Evolutionary conservation across 805 yeast genomes (phyloP).

Genomic region (Blastobotrys chiropterorum): DNA sequence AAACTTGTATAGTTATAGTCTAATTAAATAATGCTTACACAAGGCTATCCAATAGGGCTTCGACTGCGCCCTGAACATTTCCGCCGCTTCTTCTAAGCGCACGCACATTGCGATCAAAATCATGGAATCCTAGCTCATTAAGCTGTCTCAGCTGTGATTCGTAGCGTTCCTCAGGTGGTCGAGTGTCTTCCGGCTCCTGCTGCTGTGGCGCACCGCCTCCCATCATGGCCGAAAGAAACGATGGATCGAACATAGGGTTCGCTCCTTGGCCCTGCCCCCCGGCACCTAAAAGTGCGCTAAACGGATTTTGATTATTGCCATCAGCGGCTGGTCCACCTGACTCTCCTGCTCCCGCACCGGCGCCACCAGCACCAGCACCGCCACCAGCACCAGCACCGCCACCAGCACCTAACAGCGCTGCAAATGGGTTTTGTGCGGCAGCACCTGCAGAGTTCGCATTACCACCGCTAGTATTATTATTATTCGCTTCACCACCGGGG

Average conservation of each 20-base stretch:
- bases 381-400: constrained; percentile 8
- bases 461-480: not conserved
- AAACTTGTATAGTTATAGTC: too few relatives aligned
- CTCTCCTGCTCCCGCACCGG: constrained; percentile 6
- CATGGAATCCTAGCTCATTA: constrained; percentile 82
- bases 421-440: constrained; percentile 15
- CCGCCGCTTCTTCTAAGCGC: constrained; percentile 96
- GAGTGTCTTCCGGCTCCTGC: constrained; percentile 43
- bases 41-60: constrained; percentile 65
- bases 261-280: constrained; percentile 25
- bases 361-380: too few relatives aligned
- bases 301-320: constrained; percentile 18
- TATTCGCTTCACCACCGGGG: constrained; percentile 7
- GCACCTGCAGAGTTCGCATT: constrained; percentile 4
- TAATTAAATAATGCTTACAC: constrained; percentile 28
- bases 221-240: constrained; percentile 12
- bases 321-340: constrained; percentile 5
- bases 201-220: constrained; percentile 27
- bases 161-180: constrained; percentile 78
- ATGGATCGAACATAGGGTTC: constrained; percentile 11
- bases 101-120: constrained; percentile 83
- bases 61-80: constrained; percentile 94
- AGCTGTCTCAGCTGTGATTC: constrained; percentile 66
- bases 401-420: constrained; percentile 11
- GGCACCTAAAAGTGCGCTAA: constrained; percentile 43